A percentile compares a stretch with the other conserved stretches of the same genome.
Conservation (phyloP, 2,329 filamentous ascomycete species). For the Rhytidhysteron rufulum region DNA sequence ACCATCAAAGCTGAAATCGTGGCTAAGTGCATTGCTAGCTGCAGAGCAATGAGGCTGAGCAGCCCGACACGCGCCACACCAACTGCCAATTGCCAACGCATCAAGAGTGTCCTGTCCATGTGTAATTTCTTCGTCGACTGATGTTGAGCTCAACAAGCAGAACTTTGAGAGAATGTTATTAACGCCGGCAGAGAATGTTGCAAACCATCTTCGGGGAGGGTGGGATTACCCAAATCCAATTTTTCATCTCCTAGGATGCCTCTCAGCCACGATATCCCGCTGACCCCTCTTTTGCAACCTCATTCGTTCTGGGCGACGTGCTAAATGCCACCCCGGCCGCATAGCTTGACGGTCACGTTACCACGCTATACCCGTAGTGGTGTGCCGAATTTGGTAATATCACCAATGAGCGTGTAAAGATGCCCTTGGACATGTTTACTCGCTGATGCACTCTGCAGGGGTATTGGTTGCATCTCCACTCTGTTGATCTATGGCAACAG, state of each 20-base stretch:
- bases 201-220: conserved; percentile 14
- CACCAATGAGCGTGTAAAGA: conserved; percentile 1
- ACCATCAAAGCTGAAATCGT: conserved; percentile 21
- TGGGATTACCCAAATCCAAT: too few species aligned
- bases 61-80: conserved; percentile 10
- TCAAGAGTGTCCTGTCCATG: too few species aligned
- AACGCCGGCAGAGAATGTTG: too few species aligned
- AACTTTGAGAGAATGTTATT: not conserved
- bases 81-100: conserved; percentile 14
- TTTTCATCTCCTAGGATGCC: conserved; percentile 25
- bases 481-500: too few species aligned
- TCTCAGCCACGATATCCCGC: conserved; percentile 23
- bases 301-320: conserved; percentile 29
- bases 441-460: conserved; percentile 22
- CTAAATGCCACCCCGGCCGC: conserved; percentile 19
- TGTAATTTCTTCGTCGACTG: too few species aligned
- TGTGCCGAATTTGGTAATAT: not conserved
- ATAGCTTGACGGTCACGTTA: conserved; percentile 28
- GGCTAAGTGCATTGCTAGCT: conserved; percentile 26
- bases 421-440: conserved; percentile 15
- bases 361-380: conserved; percentile 2
- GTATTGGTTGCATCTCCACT: conserved; percentile 5
- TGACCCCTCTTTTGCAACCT: conserved; percentile 21
- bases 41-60: conserved; percentile 29
- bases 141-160: not conserved